Evolutionary conservation across 306 rosid species (phyloP).

Genomic region (Vigna nakashimae): DNA sequence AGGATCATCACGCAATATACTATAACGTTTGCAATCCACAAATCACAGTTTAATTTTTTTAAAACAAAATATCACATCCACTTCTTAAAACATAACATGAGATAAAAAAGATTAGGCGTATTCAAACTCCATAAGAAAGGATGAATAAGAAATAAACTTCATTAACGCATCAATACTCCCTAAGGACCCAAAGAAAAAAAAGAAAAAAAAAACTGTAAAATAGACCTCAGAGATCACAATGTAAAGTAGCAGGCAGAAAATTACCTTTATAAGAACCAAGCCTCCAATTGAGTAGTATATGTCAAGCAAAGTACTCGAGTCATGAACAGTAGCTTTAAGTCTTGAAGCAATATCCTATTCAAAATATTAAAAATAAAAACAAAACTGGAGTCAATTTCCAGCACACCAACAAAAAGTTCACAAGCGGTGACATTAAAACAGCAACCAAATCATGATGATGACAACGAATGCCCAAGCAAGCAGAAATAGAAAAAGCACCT

Average conservation of each 20-base stretch:
- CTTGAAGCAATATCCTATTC: constrained; percentile 69
- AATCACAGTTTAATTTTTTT: neutral
- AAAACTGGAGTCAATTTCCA: constrained; percentile 28
- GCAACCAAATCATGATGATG: neutral
- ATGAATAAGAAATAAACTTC: constrained; percentile 17
- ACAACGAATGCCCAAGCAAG: neutral
- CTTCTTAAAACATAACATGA: neutral
- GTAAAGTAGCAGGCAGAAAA: neutral
- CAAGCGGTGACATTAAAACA: constrained; percentile 36
- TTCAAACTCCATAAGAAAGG: constrained; percentile 31
- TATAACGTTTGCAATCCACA: constrained; percentile 15
- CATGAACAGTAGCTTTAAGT: constrained; percentile 61
- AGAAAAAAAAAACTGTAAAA: neutral
- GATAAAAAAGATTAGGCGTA: constrained; percentile 21
- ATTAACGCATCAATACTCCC: neutral
- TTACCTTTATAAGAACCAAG: constrained; percentile 84
- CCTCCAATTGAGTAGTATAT: constrained; percentile 76
- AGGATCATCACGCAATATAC: constrained; percentile 27
- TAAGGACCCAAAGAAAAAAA: constrained; percentile 17
- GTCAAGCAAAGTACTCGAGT: constrained; percentile 74
- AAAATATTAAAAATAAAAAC: constrained; percentile 2
- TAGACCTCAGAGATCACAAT: neutral
- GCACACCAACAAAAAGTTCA: constrained; percentile 15
- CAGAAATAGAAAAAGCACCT: constrained; percentile 56
- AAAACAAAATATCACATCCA: neutral